Evolutionary conservation across 2,329 filamentous ascomycete genomes (phyloP), one percentile per base, ranked within the genome.

Genomic region (Escovopsis sp.): DNA sequence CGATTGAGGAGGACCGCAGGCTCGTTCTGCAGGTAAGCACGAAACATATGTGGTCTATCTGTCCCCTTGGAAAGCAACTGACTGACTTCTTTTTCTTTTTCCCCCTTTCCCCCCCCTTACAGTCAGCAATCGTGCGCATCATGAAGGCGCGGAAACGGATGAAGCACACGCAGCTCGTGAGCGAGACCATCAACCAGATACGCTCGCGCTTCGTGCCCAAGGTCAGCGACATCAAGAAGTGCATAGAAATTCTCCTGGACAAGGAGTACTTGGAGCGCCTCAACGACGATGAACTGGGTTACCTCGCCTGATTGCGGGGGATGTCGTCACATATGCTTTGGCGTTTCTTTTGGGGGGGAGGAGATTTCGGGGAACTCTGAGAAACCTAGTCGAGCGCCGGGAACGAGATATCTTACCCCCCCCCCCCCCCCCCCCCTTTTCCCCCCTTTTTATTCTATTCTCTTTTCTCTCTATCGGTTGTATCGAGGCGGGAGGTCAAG

Each of bases 111-210:
- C n/a, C n/a, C 27, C 20, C n/a, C 11, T 20, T 35, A 30, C 27
- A 98, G 89, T 96, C 91, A 47, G 88, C 89, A 20, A 96, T 98
- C 61, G 91, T 98, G 43, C 85, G 91, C 56, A 95, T 98, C 68
- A 98, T 98, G 91, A 98, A 98, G 70, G 93, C 89, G 4, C 82
- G 91, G 46, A 96, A 98, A 78, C 85, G 82, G 67, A 93, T 96
- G 85, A 96, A 95, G 76, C 89, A 98, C 65, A 79, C 81, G 47
- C 83, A 91, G 57, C 79, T 98, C 11, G 87, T 98, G 42, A 81
- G 85, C 57, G 91, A 98, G 65, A 93, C 88, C 20, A 96, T 98
- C 60, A 82, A 81, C 56, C 91, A 96, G 63, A 95, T 98, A 61
- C 85, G 84, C 59, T 80, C 79, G 35, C 84, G 91, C 34, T 98